Base-by-base conservation (phyloP, 2,329 filamentous ascomycete species). In the Phaeosphaeriaceae sp. region DNA sequence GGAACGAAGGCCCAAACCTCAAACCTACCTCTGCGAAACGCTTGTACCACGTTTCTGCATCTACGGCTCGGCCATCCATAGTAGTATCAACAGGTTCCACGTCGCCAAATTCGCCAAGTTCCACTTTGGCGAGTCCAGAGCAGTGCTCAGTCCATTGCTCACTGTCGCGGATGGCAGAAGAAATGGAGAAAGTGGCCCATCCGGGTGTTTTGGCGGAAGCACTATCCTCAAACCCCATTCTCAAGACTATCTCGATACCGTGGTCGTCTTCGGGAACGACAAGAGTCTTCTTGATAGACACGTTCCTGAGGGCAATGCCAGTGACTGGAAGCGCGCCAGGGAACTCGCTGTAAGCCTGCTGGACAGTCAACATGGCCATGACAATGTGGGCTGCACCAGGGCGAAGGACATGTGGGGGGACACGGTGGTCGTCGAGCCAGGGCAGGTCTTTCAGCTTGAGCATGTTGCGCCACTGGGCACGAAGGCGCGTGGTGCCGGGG, bases 301-400 rank as follows among this genome's bases (percentile, higher is more conserved):
- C 57, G 45, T 67, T 60, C 34, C 64, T 60, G 8, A 70, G 46
- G 0, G 35, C 34, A 32, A 44, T 47, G 3, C 33, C 49, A 0
- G 32, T 21, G 9, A 47, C 34, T 7, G 42, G 34, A 3, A 12
- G 21, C 2, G 39, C 23, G 5, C 9, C 35, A 2, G 21, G 23
- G 12, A 33, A 26, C 23, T 26, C 23, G 11, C 11, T 26, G 6
- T 1, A 35, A 21, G n/a, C n/a, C 9, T 37, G 34, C 16, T 21
- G 26, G 7, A 20, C 28, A 11, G 64, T 61, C 37, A 64, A 59
- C 2, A 67, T 26, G 1, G 71, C 74, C 62, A 78, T 77, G 4
- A 68, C 61, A 1, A 80, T 49, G 46, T 77, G 80, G 0, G 70
- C 79, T 1, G 79, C 75, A 2, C 61, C 74, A 0, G 80, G 80